phyloP scores from a whole-genome alignment of 768 basidiomycete species.

The Cyathus striatus region DNA sequence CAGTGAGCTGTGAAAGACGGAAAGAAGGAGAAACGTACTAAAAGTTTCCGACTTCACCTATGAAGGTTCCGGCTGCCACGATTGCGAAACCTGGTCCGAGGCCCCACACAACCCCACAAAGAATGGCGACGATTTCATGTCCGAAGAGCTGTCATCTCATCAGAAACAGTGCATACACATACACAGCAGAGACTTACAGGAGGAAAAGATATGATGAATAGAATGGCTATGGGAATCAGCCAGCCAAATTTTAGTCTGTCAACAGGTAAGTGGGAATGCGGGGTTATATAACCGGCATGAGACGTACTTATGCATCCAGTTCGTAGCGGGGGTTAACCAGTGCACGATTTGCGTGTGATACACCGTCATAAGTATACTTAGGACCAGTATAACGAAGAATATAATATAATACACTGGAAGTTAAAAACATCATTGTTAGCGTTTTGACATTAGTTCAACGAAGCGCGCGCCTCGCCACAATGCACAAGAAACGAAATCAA shows the following conservation, averaged over 20 bases:
- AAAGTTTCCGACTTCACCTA: slow-evolving; percentile 86
- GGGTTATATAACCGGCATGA: slow-evolving; percentile 2
- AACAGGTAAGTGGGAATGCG: slow-evolving; percentile 2
- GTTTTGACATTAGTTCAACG: too few relatives aligned
- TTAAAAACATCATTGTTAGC: too few relatives aligned
- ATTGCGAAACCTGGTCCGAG: slow-evolving; percentile 85
- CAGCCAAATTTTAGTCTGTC: slow-evolving; percentile 54
- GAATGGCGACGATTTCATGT: slow-evolving; percentile 84
- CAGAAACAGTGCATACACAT: neutral
- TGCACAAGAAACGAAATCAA: neutral
- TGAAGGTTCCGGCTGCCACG: slow-evolving; percentile 74
- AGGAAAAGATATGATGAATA: slow-evolving; percentile 85
- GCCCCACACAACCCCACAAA: slow-evolving; percentile 91
- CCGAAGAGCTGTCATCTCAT: slow-evolving; percentile 62
- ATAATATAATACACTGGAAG: slow-evolving; percentile 53
- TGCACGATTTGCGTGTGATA: slow-evolving; percentile 71
- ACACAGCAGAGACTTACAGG: slow-evolving; percentile 40
- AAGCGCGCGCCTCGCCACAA: too few relatives aligned
- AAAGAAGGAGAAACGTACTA: slow-evolving; percentile 45
- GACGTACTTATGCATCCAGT: slow-evolving; percentile 58
- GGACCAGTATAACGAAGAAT: slow-evolving; percentile 37
- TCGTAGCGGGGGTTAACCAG: slow-evolving; percentile 61
- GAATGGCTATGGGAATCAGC: slow-evolving; percentile 73
- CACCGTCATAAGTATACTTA: slow-evolving; percentile 50
- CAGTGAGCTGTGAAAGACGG: neutral